Percentiles rank a stretch among this genome's conserved stretches.
Conservation (phyloP, 2,329 filamentous ascomycete species). For the Dactylellina haptotyla region DNA sequence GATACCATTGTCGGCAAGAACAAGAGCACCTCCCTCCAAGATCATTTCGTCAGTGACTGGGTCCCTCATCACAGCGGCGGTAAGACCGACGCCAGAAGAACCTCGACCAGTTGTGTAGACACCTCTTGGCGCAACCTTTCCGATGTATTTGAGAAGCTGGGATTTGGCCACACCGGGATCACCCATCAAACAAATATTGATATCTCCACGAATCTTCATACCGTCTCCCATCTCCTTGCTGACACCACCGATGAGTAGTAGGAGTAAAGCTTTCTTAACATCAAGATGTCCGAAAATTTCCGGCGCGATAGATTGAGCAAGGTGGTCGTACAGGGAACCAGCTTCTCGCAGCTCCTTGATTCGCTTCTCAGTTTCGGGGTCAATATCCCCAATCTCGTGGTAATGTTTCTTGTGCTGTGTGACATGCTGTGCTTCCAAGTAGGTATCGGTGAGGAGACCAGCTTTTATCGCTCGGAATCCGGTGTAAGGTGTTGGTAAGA, state of each 20-base stretch:
- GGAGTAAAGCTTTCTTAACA: constrained; percentile 96
- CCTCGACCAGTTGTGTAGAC: constrained; percentile 84
- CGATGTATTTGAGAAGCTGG: constrained; percentile 96
- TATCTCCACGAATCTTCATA: constrained; percentile 98
- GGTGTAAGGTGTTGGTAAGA: constrained; percentile 97
- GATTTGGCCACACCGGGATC: constrained; percentile 99
- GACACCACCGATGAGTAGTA: constrained; percentile 94
- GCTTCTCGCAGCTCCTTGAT: constrained; percentile 86
- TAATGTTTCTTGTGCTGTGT: constrained; percentile 98
- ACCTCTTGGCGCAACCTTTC: constrained; percentile 93
- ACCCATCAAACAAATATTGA: constrained; percentile 99
- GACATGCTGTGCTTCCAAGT: constrained; percentile 92
- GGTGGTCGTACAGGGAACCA: constrained; percentile 93
- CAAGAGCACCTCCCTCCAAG: constrained; percentile 80
- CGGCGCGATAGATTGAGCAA: constrained; percentile 94
- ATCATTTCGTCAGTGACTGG: constrained; percentile 87
- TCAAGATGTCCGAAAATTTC: constrained; percentile 97
- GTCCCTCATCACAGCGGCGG: constrained; percentile 83
- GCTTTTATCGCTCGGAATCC: constrained; percentile 97
- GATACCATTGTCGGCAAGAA: constrained; percentile 83
- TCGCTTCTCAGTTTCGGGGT: constrained; percentile 79
- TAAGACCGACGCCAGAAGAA: constrained; percentile 83
- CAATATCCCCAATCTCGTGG: constrained; percentile 81
- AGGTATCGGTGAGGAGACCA: constrained; percentile 95
- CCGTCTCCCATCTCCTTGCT: constrained; percentile 97